phyloP scores from a whole-genome alignment of 257 asterid species.

The Fraxinus cuspidata region DNA sequence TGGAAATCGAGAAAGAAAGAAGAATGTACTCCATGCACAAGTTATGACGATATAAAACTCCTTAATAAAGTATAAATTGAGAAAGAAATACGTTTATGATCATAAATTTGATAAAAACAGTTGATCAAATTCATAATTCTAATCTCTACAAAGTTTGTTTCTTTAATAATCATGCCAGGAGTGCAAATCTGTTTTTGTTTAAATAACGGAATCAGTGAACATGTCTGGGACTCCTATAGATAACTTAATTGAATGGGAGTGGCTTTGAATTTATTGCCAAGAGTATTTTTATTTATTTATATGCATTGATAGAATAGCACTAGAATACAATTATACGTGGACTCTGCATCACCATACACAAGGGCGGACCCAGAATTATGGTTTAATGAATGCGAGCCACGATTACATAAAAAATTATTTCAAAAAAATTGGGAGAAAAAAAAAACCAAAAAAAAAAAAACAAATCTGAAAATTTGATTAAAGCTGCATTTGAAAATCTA shows the following conservation, averaged over 20 bases:
- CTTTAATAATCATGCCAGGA: background rate
- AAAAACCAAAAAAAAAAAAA: too few species aligned
- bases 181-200: background rate
- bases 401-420: too few species aligned
- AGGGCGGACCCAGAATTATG: too few species aligned
- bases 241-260: background rate
- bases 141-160: background rate
- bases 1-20: slow-evolving; percentile 1
- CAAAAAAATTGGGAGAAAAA: too few species aligned
- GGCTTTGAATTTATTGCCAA: background rate
- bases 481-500: too few species aligned
- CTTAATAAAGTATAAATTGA: too few species aligned
- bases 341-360: slow-evolving; percentile 63
- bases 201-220: too few species aligned
- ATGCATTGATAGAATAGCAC: background rate
- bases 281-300: background rate
- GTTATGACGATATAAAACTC: background rate
- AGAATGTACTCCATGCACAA: background rate
- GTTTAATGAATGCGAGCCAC: too few species aligned
- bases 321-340: background rate
- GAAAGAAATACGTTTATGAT: background rate
- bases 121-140: background rate
- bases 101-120: background rate
- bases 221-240: background rate
- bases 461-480: too few species aligned